A percentile compares a stretch with the other conserved stretches of the same genome.
Conservation (phyloP, 2,329 filamentous ascomycete genomes). For the Venturia effusa region DNA sequence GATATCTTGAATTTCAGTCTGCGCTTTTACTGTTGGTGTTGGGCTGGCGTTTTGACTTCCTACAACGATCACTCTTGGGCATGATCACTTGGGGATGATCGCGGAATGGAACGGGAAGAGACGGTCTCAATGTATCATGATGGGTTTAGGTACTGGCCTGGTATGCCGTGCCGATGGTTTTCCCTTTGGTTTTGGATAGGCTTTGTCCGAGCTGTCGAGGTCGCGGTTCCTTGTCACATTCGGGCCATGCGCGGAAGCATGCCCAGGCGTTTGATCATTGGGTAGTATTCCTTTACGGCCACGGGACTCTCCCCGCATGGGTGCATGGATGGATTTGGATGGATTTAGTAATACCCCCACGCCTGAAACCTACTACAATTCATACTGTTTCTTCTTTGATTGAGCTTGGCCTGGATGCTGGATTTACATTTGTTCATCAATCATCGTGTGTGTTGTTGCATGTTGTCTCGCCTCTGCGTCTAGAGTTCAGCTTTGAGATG, state of each 20-base stretch:
- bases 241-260: conserved; percentile 1
- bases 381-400: background rate
- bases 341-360: background rate
- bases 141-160: background rate
- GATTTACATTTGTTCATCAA: too few species aligned
- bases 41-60: background rate
- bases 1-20: background rate
- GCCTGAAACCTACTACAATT: background rate
- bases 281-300: background rate
- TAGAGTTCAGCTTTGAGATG: too few species aligned
- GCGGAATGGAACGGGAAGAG: background rate
- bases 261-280: background rate
- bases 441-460: too few species aligned
- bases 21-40: background rate
- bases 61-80: background rate
- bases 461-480: too few species aligned
- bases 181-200: background rate
- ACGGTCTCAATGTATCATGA: conserved; percentile 1
- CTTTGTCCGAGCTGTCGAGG: background rate
- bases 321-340: background rate
- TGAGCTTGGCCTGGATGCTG: too few species aligned
- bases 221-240: background rate
- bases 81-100: background rate
- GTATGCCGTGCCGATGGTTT: background rate
- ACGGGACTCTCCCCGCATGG: background rate